Evolutionary conservation across 495 filamentous ascomycete genomes (phyloP).

Genomic region (Penicillium angulare): DNA sequence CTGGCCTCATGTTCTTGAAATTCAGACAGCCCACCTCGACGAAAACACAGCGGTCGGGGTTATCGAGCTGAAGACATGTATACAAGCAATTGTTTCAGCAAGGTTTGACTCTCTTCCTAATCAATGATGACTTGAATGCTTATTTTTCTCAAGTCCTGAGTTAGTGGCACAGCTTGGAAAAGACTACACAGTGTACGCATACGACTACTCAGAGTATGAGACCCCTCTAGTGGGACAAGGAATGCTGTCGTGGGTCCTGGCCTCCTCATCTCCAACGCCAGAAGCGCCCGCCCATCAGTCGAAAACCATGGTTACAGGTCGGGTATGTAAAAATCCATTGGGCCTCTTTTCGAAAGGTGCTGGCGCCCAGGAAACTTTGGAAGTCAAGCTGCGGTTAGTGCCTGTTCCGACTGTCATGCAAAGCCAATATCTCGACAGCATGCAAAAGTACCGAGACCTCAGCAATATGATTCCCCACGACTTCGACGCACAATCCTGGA

Average conservation of each 20-base stretch:
- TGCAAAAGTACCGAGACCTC: conserved; percentile 59
- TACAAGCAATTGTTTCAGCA: conserved; percentile 78
- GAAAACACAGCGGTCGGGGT: conserved; percentile 78
- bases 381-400: conserved; percentile 87
- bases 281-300: conserved; percentile 58
- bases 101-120: conserved; percentile 44
- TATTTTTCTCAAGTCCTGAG: conserved; percentile 65
- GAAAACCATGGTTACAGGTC: conserved; percentile 80
- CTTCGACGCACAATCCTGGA: conserved; percentile 71
- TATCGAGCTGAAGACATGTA: conserved; percentile 85
- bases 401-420: conserved; percentile 76
- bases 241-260: conserved; percentile 86
- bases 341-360: conserved; percentile 74
- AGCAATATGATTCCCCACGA: conserved; percentile 60
- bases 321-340: conserved; percentile 80
- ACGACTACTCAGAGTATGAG: conserved; percentile 94
- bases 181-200: conserved; percentile 95
- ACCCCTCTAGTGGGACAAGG: conserved; percentile 92
- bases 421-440: conserved; percentile 63
- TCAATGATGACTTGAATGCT: conserved; percentile 12
- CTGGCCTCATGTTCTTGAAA: conserved; percentile 75
- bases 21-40: conserved; percentile 78
- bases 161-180: conserved; percentile 77
- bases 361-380: conserved; percentile 78
- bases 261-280: conserved; percentile 54